Conservation (phyloP, 1,284 basidiomycete species). For the Puccinia polysora region DNA sequence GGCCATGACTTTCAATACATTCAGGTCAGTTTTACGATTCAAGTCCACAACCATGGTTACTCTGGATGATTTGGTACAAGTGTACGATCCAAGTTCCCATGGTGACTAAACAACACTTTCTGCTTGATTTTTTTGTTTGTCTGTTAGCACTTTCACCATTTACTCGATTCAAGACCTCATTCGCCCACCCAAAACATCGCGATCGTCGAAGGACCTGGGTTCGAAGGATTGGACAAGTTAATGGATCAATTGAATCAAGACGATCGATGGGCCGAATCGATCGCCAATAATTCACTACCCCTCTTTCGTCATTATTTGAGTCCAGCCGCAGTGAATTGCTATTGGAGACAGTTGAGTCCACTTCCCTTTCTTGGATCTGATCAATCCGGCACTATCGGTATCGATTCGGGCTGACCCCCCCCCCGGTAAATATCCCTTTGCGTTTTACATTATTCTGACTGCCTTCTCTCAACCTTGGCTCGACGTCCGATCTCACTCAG, state of each 20-base stretch:
- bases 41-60: background rate
- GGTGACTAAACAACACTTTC: slow-evolving; percentile 10
- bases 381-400: too few species aligned
- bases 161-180: slow-evolving; percentile 49
- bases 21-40: slow-evolving; percentile 23
- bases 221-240: slow-evolving; percentile 49
- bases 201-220: slow-evolving; percentile 48
- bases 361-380: background rate
- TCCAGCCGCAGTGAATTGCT: slow-evolving; percentile 50
- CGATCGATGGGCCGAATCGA: slow-evolving; percentile 48
- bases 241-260: slow-evolving; percentile 51
- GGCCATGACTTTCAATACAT: slow-evolving; percentile 49
- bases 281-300: slow-evolving; percentile 52
- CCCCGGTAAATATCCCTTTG: too few species aligned
- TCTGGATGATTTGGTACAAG: slow-evolving; percentile 30
- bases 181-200: slow-evolving; percentile 54
- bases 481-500: slow-evolving; percentile 46
- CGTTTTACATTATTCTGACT: background rate
- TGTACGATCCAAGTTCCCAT: too few species aligned
- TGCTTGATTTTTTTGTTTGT: slow-evolving; percentile 29
- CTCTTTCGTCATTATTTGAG: slow-evolving; percentile 51
- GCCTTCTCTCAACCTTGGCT: too few species aligned
- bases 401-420: too few species aligned
- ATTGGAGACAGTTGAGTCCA: slow-evolving; percentile 46
- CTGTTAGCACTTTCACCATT: slow-evolving; percentile 55